These are phyloP conservation scores for Hericium erinaceus DNA, from an alignment of 768 basidiomycete genomes.

Conservation along the genomic window DNA sequence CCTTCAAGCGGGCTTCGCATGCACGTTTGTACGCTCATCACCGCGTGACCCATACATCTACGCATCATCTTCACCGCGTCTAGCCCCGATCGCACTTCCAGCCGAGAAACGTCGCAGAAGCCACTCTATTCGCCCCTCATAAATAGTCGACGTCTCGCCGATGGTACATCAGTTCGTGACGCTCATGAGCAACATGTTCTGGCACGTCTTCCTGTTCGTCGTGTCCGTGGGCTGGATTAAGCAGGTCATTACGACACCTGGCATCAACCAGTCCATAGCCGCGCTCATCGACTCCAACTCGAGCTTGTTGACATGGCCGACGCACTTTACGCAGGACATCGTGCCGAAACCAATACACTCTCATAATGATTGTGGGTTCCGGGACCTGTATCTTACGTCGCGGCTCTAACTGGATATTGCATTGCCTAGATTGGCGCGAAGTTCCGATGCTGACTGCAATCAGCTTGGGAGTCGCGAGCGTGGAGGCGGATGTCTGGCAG, in stretches of 20 bases:
- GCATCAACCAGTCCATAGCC: conserved; percentile 7
- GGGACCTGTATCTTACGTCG: background rate
- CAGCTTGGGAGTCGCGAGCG: conserved; percentile 39
- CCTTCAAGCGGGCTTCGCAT: background rate
- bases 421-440: conserved; percentile 39
- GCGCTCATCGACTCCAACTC: conserved; percentile 26
- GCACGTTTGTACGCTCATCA: background rate
- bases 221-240: background rate
- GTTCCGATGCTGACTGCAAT: conserved; percentile 40
- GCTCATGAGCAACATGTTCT: background rate
- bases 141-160: background rate
- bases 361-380: conserved; percentile 39
- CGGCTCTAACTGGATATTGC: background rate
- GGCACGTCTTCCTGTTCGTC: background rate
- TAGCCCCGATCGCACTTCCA: no score
- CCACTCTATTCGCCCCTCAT: background rate
- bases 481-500: conserved; percentile 46
- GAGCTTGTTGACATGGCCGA: conserved; percentile 33
- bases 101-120: no score
- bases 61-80: background rate
- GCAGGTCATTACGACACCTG: background rate
- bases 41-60: background rate
- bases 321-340: conserved; percentile 37
- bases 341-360: conserved; percentile 43
- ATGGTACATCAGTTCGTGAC: background rate